These are phyloP conservation scores for Pleurozium schreberi DNA, from an alignment of 225 moss, liverwort and hornwort genomes.

Conservation along the genomic window DNA sequence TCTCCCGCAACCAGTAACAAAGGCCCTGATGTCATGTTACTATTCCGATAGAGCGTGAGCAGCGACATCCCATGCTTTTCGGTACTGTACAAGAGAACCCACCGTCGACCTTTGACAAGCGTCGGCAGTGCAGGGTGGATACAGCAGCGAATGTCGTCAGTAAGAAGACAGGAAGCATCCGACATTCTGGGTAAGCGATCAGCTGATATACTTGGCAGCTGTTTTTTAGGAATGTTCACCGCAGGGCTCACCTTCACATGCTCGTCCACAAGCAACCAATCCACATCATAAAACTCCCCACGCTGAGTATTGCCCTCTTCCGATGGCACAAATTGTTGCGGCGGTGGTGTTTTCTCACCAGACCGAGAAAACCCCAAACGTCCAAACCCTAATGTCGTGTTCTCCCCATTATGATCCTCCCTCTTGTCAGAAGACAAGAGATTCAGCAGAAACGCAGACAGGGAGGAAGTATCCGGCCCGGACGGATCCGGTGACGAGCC, in stretches of 20 bases:
- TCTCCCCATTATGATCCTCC: constrained; percentile 7
- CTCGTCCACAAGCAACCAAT: constrained; percentile 92
- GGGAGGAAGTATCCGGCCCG: constrained; percentile 93
- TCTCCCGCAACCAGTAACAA: constrained; percentile 87
- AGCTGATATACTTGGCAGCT: constrained; percentile 3
- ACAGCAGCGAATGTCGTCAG: constrained; percentile 53
- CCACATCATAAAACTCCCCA: constrained; percentile 74
- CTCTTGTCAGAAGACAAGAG: constrained; percentile 51
- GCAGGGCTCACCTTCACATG: constrained; percentile 40
- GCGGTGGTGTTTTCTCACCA: constrained; percentile 1
- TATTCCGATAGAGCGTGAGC: constrained; percentile 77
- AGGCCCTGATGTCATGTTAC: constrained; percentile 57
- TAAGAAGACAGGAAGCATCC: constrained; percentile 50
- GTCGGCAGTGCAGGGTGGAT: constrained; percentile 72
- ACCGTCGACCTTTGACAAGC: constrained; percentile 72
- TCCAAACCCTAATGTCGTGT: constrained; percentile 20
- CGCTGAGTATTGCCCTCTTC: constrained; percentile 14
- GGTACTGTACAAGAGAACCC: constrained; percentile 91
- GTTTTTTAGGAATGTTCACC: neutral
- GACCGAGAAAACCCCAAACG: constrained; percentile 7
- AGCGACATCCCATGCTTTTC: constrained; percentile 87
- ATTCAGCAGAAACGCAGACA: constrained; percentile 73
- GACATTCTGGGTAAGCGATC: constrained; percentile 64
- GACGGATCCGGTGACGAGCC: constrained; percentile 27
- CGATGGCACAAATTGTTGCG: constrained; percentile 6